These are phyloP conservation scores for Teratosphaeria zuluensis DNA, from an alignment of 2,329 filamentous ascomycete species.

Conservation along the genomic window DNA sequence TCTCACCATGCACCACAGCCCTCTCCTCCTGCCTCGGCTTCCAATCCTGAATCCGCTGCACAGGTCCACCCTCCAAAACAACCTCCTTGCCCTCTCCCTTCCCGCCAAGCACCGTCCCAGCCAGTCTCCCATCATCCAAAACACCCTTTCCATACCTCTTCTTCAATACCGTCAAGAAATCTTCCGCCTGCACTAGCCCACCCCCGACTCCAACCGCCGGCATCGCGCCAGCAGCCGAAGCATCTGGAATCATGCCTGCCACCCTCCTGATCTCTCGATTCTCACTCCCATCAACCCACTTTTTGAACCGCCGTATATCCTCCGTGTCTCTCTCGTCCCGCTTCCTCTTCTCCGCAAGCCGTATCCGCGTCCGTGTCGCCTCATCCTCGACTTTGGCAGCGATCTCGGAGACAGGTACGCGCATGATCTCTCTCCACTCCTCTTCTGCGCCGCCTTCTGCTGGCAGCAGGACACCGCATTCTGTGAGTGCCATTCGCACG, in stretches of 20 bases:
- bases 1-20: background rate
- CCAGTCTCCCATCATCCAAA: conserved; percentile 76
- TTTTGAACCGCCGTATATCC: conserved; percentile 62
- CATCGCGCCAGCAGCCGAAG: conserved; percentile 39
- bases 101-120: conserved; percentile 73
- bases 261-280: conserved; percentile 75
- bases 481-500: conserved; percentile 74
- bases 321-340: conserved; percentile 61
- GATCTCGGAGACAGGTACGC: conserved; percentile 32
- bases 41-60: conserved; percentile 61
- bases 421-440: conserved; percentile 46
- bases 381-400: conserved; percentile 32
- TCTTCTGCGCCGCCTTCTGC: conserved; percentile 60
- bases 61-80: conserved; percentile 67
- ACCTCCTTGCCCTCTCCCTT: conserved; percentile 61
- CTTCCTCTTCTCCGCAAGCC: conserved; percentile 32
- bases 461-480: conserved; percentile 65
- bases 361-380: conserved; percentile 14
- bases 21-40: conserved; percentile 15
- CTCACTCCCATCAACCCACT: conserved; percentile 64
- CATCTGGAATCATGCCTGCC: conserved; percentile 50
- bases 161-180: conserved; percentile 55
- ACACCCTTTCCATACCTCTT: conserved; percentile 71
- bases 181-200: conserved; percentile 32
- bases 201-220: conserved; percentile 33